Conservation (phyloP, 1,284 basidiomycete genomes). For the Macrocystidia cucumis region DNA sequence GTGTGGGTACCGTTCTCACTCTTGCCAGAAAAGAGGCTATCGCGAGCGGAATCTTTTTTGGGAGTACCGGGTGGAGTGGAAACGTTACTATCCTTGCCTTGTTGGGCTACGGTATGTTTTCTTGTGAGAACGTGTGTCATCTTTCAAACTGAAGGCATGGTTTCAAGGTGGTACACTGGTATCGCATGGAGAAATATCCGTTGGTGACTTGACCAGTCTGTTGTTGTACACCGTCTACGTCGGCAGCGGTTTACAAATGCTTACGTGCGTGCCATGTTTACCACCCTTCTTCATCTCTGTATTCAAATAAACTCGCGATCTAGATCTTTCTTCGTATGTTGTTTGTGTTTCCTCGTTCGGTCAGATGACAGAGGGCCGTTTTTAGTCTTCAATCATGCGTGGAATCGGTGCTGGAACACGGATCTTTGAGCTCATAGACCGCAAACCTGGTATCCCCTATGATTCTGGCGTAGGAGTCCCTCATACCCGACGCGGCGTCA, state of each 20-base stretch:
- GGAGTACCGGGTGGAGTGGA: conserved; percentile 89
- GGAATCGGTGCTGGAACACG: conserved; percentile 91
- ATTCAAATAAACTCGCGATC: conserved; percentile 8
- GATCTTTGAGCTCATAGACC: conserved; percentile 90
- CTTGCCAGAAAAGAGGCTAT: conserved; percentile 86
- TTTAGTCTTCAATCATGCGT: conserved; percentile 76
- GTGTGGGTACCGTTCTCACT: conserved; percentile 64
- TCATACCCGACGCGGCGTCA: conserved; percentile 48
- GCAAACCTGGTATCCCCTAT: conserved; percentile 64
- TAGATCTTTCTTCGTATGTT: conserved; percentile 55
- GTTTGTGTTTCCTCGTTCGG: neutral
- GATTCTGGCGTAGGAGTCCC: conserved; percentile 51
- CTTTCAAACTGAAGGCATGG: conserved; percentile 1
- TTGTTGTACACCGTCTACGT: conserved; percentile 92
- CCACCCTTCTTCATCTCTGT: conserved; percentile 3
- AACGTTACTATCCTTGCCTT: conserved; percentile 89
- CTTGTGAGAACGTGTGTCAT: neutral
- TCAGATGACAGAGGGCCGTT: conserved; percentile 2
- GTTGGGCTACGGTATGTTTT: conserved; percentile 74
- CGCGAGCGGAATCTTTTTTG: conserved; percentile 91
- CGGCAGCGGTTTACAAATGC: conserved; percentile 72
- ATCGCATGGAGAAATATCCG: conserved; percentile 79
- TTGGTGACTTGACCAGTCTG: conserved; percentile 87
- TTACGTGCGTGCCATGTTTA: conserved; percentile 48
- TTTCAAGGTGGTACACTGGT: conserved; percentile 81